Conservation (phyloP, 805 yeast species). For the Metschnikowia lachancei region DNA sequence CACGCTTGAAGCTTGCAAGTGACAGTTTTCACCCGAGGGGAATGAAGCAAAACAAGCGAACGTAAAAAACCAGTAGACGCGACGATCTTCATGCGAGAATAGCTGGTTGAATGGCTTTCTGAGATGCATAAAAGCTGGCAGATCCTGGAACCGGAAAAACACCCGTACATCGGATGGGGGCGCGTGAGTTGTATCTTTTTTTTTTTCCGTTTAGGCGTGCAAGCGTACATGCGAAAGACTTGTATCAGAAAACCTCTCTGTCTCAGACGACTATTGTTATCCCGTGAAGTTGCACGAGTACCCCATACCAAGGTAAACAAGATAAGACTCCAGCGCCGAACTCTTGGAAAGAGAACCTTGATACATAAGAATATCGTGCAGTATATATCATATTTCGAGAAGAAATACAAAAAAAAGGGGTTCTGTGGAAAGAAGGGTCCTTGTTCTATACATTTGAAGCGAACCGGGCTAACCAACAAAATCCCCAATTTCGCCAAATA, state of each 20-base stretch:
- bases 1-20: too few relatives aligned
- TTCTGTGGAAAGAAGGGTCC: background rate
- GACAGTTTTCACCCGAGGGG: too few relatives aligned
- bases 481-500: background rate
- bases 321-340: background rate
- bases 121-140: too few relatives aligned
- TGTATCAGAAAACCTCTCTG: slow-evolving; percentile 5
- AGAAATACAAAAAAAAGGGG: background rate
- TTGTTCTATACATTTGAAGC: background rate
- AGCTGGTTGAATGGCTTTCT: too few relatives aligned
- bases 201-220: background rate
- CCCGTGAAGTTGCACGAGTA: background rate
- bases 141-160: background rate
- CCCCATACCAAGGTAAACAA: background rate
- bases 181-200: background rate
- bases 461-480: too few relatives aligned
- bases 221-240: slow-evolving; percentile 3
- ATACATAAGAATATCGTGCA: too few relatives aligned
- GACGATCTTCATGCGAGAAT: too few relatives aligned
- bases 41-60: too few relatives aligned
- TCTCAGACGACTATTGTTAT: slow-evolving; percentile 1
- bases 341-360: background rate
- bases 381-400: background rate
- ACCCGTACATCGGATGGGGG: slow-evolving; percentile 3
- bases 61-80: too few relatives aligned